A percentile compares a stretch with the other conserved stretches of the same genome.
These are phyloP conservation scores for Ceratobasidium sp. DNA, from an alignment of 1,284 basidiomycete species.

Conservation along the genomic window DNA sequence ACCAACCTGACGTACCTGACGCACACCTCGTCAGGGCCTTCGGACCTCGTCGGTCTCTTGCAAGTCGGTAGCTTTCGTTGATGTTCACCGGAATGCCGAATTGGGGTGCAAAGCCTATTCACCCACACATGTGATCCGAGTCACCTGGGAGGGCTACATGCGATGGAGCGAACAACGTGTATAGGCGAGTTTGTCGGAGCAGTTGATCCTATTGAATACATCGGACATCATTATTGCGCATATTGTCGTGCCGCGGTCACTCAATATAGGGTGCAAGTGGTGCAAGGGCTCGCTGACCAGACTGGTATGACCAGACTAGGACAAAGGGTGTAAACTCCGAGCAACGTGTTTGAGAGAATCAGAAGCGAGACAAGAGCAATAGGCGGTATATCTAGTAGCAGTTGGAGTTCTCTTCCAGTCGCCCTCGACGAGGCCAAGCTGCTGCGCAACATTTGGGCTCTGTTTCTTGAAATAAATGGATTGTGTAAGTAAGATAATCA, in stretches of 20 bases:
- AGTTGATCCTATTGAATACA: no score
- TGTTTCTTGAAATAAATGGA: no score
- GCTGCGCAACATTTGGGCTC: no score
- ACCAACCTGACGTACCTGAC: not conserved
- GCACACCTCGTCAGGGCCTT: not conserved
- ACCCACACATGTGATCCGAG: slow-evolving; percentile 31
- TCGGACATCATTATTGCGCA: not conserved
- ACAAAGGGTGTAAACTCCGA: not conserved
- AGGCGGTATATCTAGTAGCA: no score
- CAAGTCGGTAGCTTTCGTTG: no score
- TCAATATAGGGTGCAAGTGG: not conserved
- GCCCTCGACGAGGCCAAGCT: no score
- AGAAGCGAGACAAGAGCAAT: no score
- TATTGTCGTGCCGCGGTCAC: slow-evolving; percentile 9
- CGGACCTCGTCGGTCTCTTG: no score
- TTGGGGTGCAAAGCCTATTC: slow-evolving; percentile 19
- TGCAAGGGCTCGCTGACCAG: not conserved
- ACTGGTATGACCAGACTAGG: not conserved
- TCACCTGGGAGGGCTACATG: no score
- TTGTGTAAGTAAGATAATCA: no score
- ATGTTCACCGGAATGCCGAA: not conserved
- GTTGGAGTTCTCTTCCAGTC: no score
- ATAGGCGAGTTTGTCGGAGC: not conserved
- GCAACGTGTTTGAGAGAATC: no score
- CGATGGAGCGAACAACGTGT: not conserved